Evolutionary conservation across 768 basidiomycete genomes (phyloP).

Genomic region (Podaxis sp.): DNA sequence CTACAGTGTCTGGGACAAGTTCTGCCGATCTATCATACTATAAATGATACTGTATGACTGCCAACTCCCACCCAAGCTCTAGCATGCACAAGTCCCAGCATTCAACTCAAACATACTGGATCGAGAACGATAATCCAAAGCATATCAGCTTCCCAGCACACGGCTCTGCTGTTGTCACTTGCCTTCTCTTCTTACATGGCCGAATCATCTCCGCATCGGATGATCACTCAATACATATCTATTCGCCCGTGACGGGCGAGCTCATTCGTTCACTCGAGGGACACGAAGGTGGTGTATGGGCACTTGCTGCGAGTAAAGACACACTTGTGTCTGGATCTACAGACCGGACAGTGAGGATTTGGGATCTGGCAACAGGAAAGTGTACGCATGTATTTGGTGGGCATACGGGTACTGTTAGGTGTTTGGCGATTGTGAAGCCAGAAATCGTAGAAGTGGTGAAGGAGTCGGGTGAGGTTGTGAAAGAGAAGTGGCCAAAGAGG

Average conservation of each 20-base stretch:
- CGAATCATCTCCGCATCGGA: slow-evolving; percentile 97
- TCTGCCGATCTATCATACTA: too few species aligned
- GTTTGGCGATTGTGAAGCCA: slow-evolving; percentile 94
- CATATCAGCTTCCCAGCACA: slow-evolving; percentile 86
- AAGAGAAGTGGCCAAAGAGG: slow-evolving; percentile 69
- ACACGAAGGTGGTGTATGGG: slow-evolving; percentile 97
- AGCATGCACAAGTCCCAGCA: slow-evolving; percentile 66
- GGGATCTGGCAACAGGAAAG: slow-evolving; percentile 75
- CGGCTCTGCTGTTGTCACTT: slow-evolving; percentile 90
- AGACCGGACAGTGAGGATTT: slow-evolving; percentile 89
- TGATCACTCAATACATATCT: slow-evolving; percentile 95
- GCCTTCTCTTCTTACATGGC: slow-evolving; percentile 89
- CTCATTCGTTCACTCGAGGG: slow-evolving; percentile 76
- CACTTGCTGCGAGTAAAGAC: slow-evolving; percentile 83
- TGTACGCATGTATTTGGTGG: slow-evolving; percentile 95
- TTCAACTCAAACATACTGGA: slow-evolving; percentile 72
- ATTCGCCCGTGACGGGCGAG: slow-evolving; percentile 80
- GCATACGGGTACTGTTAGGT: slow-evolving; percentile 94
- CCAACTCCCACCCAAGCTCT: too few species aligned
- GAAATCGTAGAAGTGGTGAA: slow-evolving; percentile 77
- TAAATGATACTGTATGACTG: too few species aligned
- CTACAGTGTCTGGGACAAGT: too few species aligned
- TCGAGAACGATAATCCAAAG: slow-evolving; percentile 66
- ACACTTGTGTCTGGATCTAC: slow-evolving; percentile 92
- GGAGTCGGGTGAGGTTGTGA: slow-evolving; percentile 56